phyloP scores from a whole-genome alignment of 2,329 filamentous ascomycete species.

The Microcyclospora pomicola region DNA sequence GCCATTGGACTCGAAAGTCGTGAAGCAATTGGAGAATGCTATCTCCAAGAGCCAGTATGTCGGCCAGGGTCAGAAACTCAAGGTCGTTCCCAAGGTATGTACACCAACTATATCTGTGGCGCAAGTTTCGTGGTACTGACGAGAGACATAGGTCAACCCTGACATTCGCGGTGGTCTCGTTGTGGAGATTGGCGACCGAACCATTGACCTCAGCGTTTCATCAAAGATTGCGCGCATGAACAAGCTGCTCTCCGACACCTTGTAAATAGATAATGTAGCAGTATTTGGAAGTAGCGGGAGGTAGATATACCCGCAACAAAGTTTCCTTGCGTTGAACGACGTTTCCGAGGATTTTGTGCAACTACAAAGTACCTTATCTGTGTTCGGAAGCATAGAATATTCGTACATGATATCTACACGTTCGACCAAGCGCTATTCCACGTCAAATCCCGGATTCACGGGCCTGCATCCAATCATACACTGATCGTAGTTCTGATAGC shows the following conservation, averaged over 20 bases:
- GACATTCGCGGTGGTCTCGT: conserved; percentile 88
- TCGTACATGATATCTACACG: no score
- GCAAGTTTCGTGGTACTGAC: conserved; percentile 22
- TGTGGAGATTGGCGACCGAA: conserved; percentile 94
- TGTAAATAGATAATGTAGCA: conserved; percentile 54
- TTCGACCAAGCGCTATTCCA: no score
- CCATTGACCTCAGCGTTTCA: conserved; percentile 93
- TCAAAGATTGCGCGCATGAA: conserved; percentile 95
- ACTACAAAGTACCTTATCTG: no score
- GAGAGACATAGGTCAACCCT: conserved; percentile 58
- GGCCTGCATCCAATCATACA: no score
- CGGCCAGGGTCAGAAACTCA: conserved; percentile 89
- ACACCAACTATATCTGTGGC: background rate
- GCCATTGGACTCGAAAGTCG: conserved; percentile 76
- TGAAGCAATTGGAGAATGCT: conserved; percentile 73
- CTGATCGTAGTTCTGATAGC: no score
- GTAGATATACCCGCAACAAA: background rate
- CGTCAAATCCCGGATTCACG: no score
- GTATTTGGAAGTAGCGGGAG: background rate
- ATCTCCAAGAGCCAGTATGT: conserved; percentile 82
- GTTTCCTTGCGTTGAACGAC: background rate
- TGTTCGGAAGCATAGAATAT: no score
- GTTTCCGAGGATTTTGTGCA: background rate
- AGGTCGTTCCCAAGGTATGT: conserved; percentile 70
- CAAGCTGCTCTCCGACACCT: conserved; percentile 90